A percentile compares a stretch with the other conserved stretches of the same genome.
Evolutionary conservation across 2,329 filamentous ascomycete genomes (phyloP).

Genomic region (Malbranchea zuffiana): DNA sequence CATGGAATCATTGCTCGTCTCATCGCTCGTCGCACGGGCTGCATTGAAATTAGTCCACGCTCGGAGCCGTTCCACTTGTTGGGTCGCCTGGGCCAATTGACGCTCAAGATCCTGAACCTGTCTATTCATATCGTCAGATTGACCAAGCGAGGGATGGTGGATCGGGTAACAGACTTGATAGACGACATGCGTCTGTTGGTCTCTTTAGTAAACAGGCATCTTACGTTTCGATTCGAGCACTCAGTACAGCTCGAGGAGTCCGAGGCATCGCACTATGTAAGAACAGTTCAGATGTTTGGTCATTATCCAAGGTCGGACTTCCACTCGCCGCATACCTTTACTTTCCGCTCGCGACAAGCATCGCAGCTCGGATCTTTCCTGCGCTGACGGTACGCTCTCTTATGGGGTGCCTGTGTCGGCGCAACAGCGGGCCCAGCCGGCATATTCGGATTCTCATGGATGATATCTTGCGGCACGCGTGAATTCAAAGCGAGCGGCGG

Average conservation of each 20-base stretch:
- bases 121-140: constrained; percentile 26
- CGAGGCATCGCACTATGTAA: constrained; percentile 70
- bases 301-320: background rate
- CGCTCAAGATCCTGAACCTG: constrained; percentile 95
- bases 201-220: constrained; percentile 98
- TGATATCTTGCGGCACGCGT: constrained; percentile 29
- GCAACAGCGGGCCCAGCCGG: constrained; percentile 26
- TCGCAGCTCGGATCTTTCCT: constrained; percentile 97
- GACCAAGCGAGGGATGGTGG: constrained; percentile 6
- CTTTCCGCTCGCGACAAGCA: constrained; percentile 76
- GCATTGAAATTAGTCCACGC: constrained; percentile 48
- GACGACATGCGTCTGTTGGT: constrained; percentile 98
- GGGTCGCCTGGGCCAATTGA: constrained; percentile 68
- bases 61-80: constrained; percentile 65
- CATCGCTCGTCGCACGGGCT: constrained; percentile 32
- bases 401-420: constrained; percentile 59
- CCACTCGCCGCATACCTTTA: constrained; percentile 40
- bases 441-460: constrained; percentile 27
- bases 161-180: constrained; percentile 58
- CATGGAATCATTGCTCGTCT: constrained; percentile 33
- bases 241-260: constrained; percentile 95
- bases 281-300: background rate
- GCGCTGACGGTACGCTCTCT: constrained; percentile 85
- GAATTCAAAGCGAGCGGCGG: constrained; percentile 27
- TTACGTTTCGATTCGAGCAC: constrained; percentile 90